These are phyloP conservation scores for Scedosporium minutisporum DNA, from an alignment of 2,329 filamentous ascomycete genomes.

Conservation along the genomic window DNA sequence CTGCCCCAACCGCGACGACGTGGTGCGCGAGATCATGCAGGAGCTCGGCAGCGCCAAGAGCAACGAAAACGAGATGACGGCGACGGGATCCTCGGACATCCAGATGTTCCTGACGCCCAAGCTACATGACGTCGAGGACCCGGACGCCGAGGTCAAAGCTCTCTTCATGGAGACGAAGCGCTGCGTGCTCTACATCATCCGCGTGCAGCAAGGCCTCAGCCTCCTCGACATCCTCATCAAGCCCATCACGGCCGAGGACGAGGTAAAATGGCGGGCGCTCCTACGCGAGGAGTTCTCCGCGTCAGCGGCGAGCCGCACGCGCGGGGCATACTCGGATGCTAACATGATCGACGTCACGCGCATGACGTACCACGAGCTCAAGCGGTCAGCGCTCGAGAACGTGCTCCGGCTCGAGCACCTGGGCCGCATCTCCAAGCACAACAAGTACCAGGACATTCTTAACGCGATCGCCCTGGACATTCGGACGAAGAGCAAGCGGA, in stretches of 20 bases:
- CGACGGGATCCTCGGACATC: constrained; percentile 72
- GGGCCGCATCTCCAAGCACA: constrained; percentile 79
- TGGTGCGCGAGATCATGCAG: constrained; percentile 81
- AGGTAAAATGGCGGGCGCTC: constrained; percentile 74
- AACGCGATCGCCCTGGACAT: constrained; percentile 97
- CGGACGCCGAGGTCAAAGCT: constrained; percentile 82
- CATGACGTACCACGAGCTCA: constrained; percentile 85
- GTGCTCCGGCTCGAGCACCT: constrained; percentile 80
- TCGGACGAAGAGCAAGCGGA: constrained; percentile 86
- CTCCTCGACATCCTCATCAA: constrained; percentile 94
- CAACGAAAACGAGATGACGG: constrained; percentile 88
- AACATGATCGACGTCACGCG: constrained; percentile 83
- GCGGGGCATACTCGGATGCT: constrained; percentile 80
- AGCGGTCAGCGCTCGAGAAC: constrained; percentile 87
- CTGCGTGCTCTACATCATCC: constrained; percentile 94
- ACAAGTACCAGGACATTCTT: constrained; percentile 94
- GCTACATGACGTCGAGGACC: constrained; percentile 82
- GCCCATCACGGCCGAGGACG: constrained; percentile 77
- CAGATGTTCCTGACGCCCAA: constrained; percentile 85
- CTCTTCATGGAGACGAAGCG: constrained; percentile 98
- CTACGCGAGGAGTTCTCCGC: constrained; percentile 71
- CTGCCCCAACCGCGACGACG: constrained; percentile 76
- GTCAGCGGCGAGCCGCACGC: constrained; percentile 54
- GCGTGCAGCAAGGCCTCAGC: constrained; percentile 82
- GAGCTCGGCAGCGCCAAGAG: constrained; percentile 93